Evolutionary conservation across 2,329 filamentous ascomycete species (phyloP), one percentile per base, ranked within the genome.

Genomic region (Cladosporium oxysporum): DNA sequence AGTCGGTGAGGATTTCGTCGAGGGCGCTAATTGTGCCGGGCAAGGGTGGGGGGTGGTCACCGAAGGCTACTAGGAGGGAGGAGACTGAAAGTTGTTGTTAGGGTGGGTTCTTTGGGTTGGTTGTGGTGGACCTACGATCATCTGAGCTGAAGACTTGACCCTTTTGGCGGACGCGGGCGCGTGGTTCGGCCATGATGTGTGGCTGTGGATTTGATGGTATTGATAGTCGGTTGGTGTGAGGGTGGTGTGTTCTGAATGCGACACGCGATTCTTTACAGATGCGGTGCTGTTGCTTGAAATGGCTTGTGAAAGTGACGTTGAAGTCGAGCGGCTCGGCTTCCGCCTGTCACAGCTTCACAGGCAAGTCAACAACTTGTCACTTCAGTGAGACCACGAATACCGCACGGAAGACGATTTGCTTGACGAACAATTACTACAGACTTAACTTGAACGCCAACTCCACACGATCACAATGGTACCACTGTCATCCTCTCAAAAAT

Each of bases 1-100:
- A 97, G 82, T 98, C 95, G 69, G 93, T 97, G 68, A 97, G 88
- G 72, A 98, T 94, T 81, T 97, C 93, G 83, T 98, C 95, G 60
- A 98, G 89, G 61, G 94, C 87, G 68, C 91, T 89, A 67, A 97
- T 85, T 11, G 93, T 97, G 76, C 93, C 88, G 21, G 91, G 89
- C 29, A 98, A 88, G 0, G 93, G 91, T 64, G 90, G 84, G 66
- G 86, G 83, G 47, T 44, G 62, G 83, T 65, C 92, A 76, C 92
- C 93, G 76, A 91, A 91, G 67, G 90, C 91, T 78, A 88, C 91
- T 76, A 95, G 89, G 67, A 94, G 91, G 29, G 47, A 62, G n/a
- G 41, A 44, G 50, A 66, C 58, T 62, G 44, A 26, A 31, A 37
- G 35, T 41, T 12, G 5, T 53, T 66, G 64, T 62, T 44, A 61